Percentiles rank a stretch among this genome's conserved stretches.
Conservation (phyloP, 169 alveolate species). For the Plasmodium chabaudi region DNA sequence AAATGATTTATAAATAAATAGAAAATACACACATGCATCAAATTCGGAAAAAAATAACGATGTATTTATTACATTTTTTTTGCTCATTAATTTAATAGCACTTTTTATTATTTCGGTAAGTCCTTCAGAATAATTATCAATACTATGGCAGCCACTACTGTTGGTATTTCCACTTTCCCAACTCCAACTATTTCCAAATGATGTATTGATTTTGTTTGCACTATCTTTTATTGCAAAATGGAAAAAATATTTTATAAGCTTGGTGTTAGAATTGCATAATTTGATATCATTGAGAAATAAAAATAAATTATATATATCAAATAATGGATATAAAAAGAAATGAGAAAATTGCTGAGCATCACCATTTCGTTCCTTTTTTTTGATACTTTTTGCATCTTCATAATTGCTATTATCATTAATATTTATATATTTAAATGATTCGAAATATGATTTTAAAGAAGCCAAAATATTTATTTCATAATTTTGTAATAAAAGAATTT, state of each 20-base stretch:
- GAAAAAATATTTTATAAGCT: slow-evolving; percentile 46
- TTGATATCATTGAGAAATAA: slow-evolving; percentile 43
- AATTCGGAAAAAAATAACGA: slow-evolving; percentile 60
- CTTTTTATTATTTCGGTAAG: not conserved
- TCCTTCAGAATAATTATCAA: not conserved
- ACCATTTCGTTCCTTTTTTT: not conserved
- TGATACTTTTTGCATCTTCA: not conserved
- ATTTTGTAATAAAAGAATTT: slow-evolving; percentile 51
- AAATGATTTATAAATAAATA: slow-evolving; percentile 47
- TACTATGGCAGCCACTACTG: not conserved
- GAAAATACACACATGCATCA: slow-evolving; percentile 49
- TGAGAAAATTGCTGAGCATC: slow-evolving; percentile 58
- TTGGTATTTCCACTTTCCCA: not conserved
- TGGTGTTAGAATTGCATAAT: slow-evolving; percentile 46
- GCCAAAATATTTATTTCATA: slow-evolving; percentile 74
- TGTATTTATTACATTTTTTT: not conserved
- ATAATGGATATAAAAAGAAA: slow-evolving; percentile 49
- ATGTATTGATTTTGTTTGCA: not conserved
- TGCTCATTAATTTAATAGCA: not conserved
- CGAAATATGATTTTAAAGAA: slow-evolving; percentile 58
- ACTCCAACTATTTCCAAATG: too few species aligned
- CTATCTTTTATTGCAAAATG: slow-evolving; percentile 35
- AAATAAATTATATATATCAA: slow-evolving; percentile 51
- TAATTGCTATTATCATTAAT: slow-evolving; percentile 14
- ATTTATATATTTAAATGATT: slow-evolving; percentile 59